phyloP scores from a whole-genome alignment of 169 alveolate species.

The Theileria parva region DNA sequence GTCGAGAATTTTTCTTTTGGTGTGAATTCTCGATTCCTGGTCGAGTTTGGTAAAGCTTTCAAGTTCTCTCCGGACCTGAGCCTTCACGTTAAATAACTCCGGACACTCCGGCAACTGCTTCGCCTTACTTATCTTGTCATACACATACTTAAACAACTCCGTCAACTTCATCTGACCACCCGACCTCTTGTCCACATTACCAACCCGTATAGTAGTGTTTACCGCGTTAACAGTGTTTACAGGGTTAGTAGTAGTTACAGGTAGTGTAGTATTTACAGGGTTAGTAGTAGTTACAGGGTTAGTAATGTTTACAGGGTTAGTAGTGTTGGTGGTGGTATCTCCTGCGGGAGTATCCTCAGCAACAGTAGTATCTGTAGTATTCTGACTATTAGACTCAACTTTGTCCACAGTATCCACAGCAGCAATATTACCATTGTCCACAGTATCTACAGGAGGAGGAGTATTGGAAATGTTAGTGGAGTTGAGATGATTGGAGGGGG shows the following conservation, averaged over 20 bases:
- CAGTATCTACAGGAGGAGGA: too few relatives aligned
- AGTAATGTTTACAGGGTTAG: conserved; percentile 16
- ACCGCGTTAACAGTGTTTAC: too few relatives aligned
- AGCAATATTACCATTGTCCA: not conserved
- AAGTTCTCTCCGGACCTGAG: conserved; percentile 29
- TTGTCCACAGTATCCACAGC: not conserved
- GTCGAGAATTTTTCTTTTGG: conserved; percentile 33
- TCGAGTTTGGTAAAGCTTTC: not conserved
- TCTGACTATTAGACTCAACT: not conserved
- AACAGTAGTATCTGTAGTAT: not conserved
- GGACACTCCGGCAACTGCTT: conserved; percentile 49
- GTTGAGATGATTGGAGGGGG: not conserved
- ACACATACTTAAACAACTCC: conserved; percentile 49
- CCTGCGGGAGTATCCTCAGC: not conserved
- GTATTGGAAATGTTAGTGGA: too few relatives aligned
- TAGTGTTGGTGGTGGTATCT: not conserved
- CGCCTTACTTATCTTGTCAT: conserved; percentile 42
- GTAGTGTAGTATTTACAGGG: too few relatives aligned
- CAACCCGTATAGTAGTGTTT: too few relatives aligned
- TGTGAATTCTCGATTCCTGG: conserved; percentile 15
- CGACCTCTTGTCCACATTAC: not conserved
- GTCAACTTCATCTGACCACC: conserved; percentile 55
- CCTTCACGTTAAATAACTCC: conserved; percentile 22
- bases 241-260: too few relatives aligned
- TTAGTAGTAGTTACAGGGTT: too few relatives aligned